Conservation (phyloP, 2,329 filamentous ascomycete species). For the Bisporella sp. region DNA sequence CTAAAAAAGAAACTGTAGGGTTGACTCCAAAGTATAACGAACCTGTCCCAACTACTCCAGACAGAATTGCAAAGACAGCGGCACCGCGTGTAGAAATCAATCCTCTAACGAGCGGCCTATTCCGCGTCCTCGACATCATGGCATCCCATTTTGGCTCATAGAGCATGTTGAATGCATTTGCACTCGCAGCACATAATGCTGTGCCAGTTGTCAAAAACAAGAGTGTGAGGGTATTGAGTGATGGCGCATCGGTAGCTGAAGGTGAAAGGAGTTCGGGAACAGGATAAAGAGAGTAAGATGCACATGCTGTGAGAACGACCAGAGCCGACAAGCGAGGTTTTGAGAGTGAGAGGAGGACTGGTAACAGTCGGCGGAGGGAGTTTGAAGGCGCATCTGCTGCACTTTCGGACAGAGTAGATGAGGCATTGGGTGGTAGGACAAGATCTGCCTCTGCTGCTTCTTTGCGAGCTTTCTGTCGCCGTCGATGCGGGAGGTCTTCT, state of each 20-base stretch:
- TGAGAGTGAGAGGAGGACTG: slow-evolving; percentile 82
- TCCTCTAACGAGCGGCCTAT: slow-evolving; percentile 77
- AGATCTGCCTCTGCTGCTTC: slow-evolving; percentile 18
- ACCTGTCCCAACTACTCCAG: slow-evolving; percentile 61
- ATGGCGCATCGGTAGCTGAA: slow-evolving; percentile 59
- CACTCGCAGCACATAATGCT: slow-evolving; percentile 79
- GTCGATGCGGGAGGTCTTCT: slow-evolving; percentile 24
- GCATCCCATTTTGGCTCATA: slow-evolving; percentile 88
- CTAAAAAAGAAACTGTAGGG: slow-evolving; percentile 82
- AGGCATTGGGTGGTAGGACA: slow-evolving; percentile 42
- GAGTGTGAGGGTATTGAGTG: slow-evolving; percentile 82
- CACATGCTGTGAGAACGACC: slow-evolving; percentile 84
- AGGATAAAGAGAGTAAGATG: slow-evolving; percentile 87
- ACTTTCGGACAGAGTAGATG: slow-evolving; percentile 46
- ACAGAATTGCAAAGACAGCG: slow-evolving; percentile 68
- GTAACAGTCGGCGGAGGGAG: slow-evolving; percentile 59
- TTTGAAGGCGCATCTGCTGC: slow-evolving; percentile 42
- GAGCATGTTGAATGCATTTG: slow-evolving; percentile 95
- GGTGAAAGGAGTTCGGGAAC: slow-evolving; percentile 78
- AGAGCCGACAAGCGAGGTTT: slow-evolving; percentile 91
- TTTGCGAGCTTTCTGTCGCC: slow-evolving; percentile 21
- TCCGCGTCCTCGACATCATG: slow-evolving; percentile 87
- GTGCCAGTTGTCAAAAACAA: slow-evolving; percentile 89
- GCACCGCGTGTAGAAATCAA: slow-evolving; percentile 68
- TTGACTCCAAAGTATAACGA: slow-evolving; percentile 87